Evolutionary conservation across 164 flowering plant species (phyloP).

Genomic region (Vitis labrusca): DNA sequence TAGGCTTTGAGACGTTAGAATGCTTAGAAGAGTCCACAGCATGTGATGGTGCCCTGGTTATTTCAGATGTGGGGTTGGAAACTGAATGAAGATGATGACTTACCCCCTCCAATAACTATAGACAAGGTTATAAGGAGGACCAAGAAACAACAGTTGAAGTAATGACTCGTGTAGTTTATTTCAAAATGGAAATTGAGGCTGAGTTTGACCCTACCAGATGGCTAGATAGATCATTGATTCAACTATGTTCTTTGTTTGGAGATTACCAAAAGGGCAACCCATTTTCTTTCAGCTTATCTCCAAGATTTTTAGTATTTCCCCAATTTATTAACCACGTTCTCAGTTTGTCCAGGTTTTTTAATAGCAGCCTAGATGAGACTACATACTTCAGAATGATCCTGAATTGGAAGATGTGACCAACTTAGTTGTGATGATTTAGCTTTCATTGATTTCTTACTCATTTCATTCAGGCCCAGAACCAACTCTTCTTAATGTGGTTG

Average conservation of each 20-base stretch:
- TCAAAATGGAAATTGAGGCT: constrained; percentile 38
- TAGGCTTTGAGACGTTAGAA: not conserved
- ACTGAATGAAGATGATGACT: not conserved
- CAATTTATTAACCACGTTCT: constrained; percentile 91
- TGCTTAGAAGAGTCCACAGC: not conserved
- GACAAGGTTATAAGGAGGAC: too few relatives aligned
- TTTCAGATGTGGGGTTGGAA: constrained; percentile 8
- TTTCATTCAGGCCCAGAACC: constrained; percentile 86
- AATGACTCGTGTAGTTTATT: too few relatives aligned
- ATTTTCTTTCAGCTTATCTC: constrained; percentile 82
- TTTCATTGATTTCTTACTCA: constrained; percentile 90
- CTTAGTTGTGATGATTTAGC: constrained; percentile 96
- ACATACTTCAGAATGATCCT: constrained; percentile 93
- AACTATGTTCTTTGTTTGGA: constrained; percentile 84
- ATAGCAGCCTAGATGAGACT: constrained; percentile 98
- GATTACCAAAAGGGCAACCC: constrained; percentile 92
- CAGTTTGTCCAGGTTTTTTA: constrained; percentile 98
- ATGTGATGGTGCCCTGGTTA: not conserved
- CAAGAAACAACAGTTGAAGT: too few relatives aligned
- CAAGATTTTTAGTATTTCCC: constrained; percentile 88
- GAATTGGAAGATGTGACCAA: constrained; percentile 86
- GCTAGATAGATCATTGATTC: constrained; percentile 90
- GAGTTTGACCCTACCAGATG: constrained; percentile 98
- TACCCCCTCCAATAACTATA: too few relatives aligned
- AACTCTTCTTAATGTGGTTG: constrained; percentile 86